Evolutionary conservation across 768 basidiomycete genomes (phyloP).

Genomic region (Roridomyces roridus): DNA sequence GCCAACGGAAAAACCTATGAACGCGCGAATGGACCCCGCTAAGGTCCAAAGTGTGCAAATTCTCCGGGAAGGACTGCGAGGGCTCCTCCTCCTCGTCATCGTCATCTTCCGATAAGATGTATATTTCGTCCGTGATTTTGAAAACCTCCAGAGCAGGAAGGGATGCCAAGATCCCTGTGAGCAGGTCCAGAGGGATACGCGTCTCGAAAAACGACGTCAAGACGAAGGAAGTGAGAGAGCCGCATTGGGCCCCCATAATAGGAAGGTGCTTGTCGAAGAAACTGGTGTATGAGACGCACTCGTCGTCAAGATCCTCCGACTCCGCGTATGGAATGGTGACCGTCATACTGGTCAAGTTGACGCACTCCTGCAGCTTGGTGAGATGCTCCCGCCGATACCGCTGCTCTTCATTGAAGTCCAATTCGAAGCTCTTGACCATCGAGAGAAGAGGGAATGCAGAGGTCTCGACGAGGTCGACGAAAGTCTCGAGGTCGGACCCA

Average conservation of each 20-base stretch:
- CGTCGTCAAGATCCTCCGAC: too few species aligned
- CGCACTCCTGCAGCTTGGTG: neutral
- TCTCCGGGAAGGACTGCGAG: neutral
- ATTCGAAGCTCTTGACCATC: neutral
- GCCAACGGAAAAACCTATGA: neutral
- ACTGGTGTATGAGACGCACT: too few species aligned
- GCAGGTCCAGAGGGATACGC: neutral
- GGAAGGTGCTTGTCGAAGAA: too few species aligned
- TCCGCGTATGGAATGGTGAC: too few species aligned
- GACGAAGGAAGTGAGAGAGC: neutral
- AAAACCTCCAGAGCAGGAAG: neutral
- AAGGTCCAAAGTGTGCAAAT: neutral
- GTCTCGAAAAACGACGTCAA: neutral
- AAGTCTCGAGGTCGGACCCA: neutral
- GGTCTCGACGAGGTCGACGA: neutral
- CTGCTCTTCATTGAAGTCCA: neutral
- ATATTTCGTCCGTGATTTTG: neutral
- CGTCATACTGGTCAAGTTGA: neutral
- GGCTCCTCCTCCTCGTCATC: neutral
- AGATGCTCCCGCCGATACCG: neutral
- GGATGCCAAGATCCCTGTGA: neutral
- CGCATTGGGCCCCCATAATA: neutral
- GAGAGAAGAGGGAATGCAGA: neutral
- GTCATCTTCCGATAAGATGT: too few species aligned
- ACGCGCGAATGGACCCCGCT: too few species aligned